Conservation (phyloP, 2,329 filamentous ascomycete species). For the Talaromyces sp. region DNA sequence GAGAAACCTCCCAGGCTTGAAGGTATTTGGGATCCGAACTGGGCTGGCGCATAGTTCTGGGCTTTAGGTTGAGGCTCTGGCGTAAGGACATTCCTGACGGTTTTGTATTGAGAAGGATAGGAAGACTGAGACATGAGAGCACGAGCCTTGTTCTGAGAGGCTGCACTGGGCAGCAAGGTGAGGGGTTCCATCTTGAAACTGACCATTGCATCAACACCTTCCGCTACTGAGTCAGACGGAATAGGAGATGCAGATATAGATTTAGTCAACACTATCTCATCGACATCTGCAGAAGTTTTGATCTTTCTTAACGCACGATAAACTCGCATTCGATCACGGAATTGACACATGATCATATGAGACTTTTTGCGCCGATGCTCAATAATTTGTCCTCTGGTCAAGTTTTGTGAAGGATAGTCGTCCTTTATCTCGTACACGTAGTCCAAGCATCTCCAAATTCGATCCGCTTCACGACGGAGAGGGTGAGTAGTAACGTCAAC, state of each 20-base stretch:
- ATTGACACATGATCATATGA: conserved; percentile 58
- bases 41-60: not conserved
- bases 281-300: conserved; percentile 26
- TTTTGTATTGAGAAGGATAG: not conserved
- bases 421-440: conserved; percentile 61
- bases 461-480: conserved; percentile 55
- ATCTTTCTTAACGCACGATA: conserved; percentile 30
- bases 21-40: not conserved
- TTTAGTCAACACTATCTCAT: not conserved
- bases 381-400: conserved; percentile 21
- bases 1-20: not conserved
- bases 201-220: not conserved
- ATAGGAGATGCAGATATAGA: not conserved
- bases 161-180: conserved; percentile 1
- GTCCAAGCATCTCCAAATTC: conserved; percentile 69
- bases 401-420: conserved; percentile 45
- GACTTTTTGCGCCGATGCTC: conserved; percentile 54
- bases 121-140: conserved; percentile 3
- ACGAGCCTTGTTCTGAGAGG: not conserved
- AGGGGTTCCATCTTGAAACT: conserved; percentile 2
- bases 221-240: not conserved
- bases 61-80: not conserved
- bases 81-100: not conserved
- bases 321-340: conserved; percentile 46
- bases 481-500: conserved; percentile 63